Percentiles rank a stretch among this genome's conserved stretches.
These are phyloP conservation scores for Xylogone sp. DNA, from an alignment of 2,329 filamentous ascomycete genomes.

Conservation along the genomic window DNA sequence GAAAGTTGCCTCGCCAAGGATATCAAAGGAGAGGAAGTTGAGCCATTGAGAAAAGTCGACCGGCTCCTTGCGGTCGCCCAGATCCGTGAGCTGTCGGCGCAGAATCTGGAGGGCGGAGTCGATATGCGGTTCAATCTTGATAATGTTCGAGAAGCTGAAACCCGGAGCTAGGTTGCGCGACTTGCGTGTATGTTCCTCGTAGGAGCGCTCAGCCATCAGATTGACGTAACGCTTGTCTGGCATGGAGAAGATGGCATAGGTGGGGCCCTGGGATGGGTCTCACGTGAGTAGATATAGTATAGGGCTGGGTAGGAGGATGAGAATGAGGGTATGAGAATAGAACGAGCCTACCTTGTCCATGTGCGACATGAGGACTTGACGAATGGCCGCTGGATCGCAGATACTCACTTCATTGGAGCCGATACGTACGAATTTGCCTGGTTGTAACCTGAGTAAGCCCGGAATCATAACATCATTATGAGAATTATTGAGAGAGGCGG, in stretches of 20 bases:
- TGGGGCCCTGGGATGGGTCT: conserved; percentile 17
- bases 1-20: conserved; percentile 32
- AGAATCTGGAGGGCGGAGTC: conserved; percentile 27
- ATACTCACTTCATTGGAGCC: conserved; percentile 40
- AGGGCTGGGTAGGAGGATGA: background rate
- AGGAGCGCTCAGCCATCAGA: conserved; percentile 35
- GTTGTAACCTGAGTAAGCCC: background rate
- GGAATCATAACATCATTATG: background rate
- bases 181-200: conserved; percentile 30
- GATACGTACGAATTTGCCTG: conserved; percentile 39
- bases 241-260: conserved; percentile 32
- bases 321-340: too few relatives aligned
- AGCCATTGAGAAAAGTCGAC: conserved; percentile 38
- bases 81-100: conserved; percentile 21
- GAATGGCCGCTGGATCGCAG: conserved; percentile 36
- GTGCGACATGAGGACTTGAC: conserved; percentile 29
- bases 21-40: conserved; percentile 33
- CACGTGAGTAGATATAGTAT: background rate
- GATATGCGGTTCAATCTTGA: conserved; percentile 24
- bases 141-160: conserved; percentile 27
- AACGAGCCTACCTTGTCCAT: conserved; percentile 26
- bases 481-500: too few relatives aligned
- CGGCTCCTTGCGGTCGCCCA: conserved; percentile 17
- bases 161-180: conserved; percentile 29
- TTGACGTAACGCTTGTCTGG: conserved; percentile 37